phyloP scores from a whole-genome alignment of 2,329 filamentous ascomycete species.

The Trichoderma gracile region DNA sequence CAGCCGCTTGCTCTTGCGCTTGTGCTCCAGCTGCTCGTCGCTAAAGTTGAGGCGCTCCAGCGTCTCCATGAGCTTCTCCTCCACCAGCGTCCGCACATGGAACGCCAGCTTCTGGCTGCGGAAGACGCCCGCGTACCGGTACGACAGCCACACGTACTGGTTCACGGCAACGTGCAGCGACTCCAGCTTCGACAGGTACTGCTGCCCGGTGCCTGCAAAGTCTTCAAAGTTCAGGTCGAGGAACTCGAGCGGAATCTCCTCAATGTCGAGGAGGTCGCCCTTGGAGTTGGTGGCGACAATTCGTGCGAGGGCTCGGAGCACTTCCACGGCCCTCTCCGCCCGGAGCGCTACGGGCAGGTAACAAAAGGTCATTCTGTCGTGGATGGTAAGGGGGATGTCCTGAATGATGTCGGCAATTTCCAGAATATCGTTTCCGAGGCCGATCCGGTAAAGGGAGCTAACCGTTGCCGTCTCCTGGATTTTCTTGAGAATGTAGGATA shows the following conservation, averaged over 20 bases:
- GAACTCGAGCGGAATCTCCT: constrained; percentile 68
- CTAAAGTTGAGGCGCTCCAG: constrained; percentile 54
- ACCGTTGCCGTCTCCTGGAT: constrained; percentile 68
- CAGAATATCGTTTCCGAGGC: constrained; percentile 58
- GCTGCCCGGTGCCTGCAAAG: constrained; percentile 42
- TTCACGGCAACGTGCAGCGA: constrained; percentile 78
- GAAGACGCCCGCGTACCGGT: constrained; percentile 81
- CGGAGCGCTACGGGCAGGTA: constrained; percentile 66
- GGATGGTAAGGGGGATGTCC: constrained; percentile 65
- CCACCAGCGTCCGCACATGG: constrained; percentile 75
- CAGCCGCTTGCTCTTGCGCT: constrained; percentile 32
- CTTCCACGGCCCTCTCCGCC: constrained; percentile 47
- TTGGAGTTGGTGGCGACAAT: constrained; percentile 67
- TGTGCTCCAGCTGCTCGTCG: constrained; percentile 37
- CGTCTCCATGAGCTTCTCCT: constrained; percentile 64
- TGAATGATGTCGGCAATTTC: constrained; percentile 75
- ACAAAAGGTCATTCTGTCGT: constrained; percentile 75
- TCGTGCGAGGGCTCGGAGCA: constrained; percentile 65
- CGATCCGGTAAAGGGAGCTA: constrained; percentile 67
- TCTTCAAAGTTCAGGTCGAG: constrained; percentile 63
- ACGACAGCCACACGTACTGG: constrained; percentile 90
- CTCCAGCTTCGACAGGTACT: constrained; percentile 71
- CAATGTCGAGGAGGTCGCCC: constrained; percentile 71
- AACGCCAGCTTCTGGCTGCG: constrained; percentile 72
- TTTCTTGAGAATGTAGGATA: constrained; percentile 78